Conservation (phyloP, 208 protist species). For the Wallacemonas collosoma region DNA sequence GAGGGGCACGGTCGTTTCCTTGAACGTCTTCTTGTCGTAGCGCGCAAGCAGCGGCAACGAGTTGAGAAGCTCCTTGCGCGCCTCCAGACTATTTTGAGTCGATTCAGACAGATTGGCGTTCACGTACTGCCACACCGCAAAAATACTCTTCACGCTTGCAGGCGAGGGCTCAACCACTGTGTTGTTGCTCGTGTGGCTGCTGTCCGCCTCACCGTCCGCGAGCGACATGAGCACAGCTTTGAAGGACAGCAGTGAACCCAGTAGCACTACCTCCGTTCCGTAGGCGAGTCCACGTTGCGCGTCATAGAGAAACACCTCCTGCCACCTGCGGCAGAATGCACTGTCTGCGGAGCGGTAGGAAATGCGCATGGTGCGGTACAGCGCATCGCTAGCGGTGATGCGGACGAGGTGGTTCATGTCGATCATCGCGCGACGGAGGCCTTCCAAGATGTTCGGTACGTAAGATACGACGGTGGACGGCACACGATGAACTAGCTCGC, state of each 20-base stretch:
- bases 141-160: constrained; percentile 32
- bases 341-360: constrained; percentile 65
- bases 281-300: constrained; percentile 44
- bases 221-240: constrained; percentile 76
- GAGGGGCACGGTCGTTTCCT: constrained; percentile 44
- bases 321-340: constrained; percentile 53
- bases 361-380: constrained; percentile 60
- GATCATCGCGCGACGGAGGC: constrained; percentile 53
- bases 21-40: constrained; percentile 75
- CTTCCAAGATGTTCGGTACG: constrained; percentile 57
- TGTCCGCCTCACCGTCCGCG: constrained; percentile 31
- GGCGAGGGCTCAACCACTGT: constrained; percentile 46
- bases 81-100: constrained; percentile 26
- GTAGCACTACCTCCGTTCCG: constrained; percentile 38
- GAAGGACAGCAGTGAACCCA: constrained; percentile 69
- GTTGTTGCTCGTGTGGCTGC: neutral
- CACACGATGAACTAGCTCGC: constrained; percentile 67
- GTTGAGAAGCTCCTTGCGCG: constrained; percentile 56
- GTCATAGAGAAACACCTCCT: constrained; percentile 64
- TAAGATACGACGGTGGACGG: constrained; percentile 62
- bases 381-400: constrained; percentile 38
- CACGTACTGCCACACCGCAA: constrained; percentile 65
- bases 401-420: constrained; percentile 50
- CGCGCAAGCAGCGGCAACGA: constrained; percentile 69
- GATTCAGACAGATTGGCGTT: constrained; percentile 41